Base-by-base conservation (phyloP, 331 rosid genomes). In the Acacia pycnantha region DNA sequence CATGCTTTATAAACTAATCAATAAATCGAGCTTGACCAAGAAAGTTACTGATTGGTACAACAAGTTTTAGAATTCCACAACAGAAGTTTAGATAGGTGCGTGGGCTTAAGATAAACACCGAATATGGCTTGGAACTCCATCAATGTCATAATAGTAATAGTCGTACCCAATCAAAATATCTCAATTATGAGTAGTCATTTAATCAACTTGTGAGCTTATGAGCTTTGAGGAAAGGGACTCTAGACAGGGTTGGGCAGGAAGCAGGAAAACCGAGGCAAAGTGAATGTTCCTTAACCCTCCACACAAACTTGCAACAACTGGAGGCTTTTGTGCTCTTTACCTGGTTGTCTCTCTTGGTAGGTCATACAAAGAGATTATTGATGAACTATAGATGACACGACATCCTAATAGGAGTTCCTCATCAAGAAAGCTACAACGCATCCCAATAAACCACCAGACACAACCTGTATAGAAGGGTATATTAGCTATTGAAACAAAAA, bases 401-500 rank as follows among this genome's bases (percentile, higher is more conserved):
- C 70, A 79, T 81, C 68, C 72, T 81, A 84, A 59, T 73, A 37
- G 61, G 86, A 66, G 41, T 70, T 87, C 74, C 88, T 78, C 84
- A 86, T 89, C 37, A 92, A 76, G 85, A 74, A 89, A 9, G 95
- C 93, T 40, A 94, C 76, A 68, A 88, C 4, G 86, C 40, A 91
- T 78, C 97, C 97, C 88, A 91, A 41, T 66, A 94, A 44, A 35
- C 94, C 91, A 80, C 97, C 98, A 18, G 92, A 91, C 84, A 76
- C 65, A 87, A 92, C 97, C 97, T 92, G 89, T 51, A 58, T 82
- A 75, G 62, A 62, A 74, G 37, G 68, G 35, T 78, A 81, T 50
- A 31, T 61, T 12, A 7, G 65, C 54, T 68, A 40, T 27, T 61
- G 37, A 46, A 18, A 47, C 78, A 11, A 26, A 71, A 12, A 46